phyloP scores from a whole-genome alignment of 768 basidiomycete species.

The Chlorophyllum brunneum region DNA sequence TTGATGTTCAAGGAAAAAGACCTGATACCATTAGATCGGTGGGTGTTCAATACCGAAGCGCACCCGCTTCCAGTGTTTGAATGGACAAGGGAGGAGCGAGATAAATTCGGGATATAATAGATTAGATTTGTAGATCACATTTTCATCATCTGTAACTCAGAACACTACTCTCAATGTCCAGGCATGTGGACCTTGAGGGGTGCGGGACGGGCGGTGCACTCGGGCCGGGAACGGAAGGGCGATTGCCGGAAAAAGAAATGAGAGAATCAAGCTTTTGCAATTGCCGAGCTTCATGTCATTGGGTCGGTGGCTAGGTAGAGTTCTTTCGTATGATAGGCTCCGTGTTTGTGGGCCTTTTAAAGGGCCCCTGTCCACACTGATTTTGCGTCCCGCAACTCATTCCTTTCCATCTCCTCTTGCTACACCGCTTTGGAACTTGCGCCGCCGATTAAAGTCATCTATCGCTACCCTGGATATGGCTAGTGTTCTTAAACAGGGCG shows the following conservation, averaged over 20 bases:
- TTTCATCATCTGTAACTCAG: too few relatives aligned
- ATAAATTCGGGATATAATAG: conserved; percentile 35
- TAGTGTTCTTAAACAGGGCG: conserved; percentile 47
- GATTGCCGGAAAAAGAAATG: conserved; percentile 3
- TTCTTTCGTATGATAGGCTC: conserved; percentile 10
- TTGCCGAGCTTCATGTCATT: conserved; percentile 10
- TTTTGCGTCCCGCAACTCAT: not conserved
- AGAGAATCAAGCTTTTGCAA: not conserved
- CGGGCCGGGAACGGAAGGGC: conserved; percentile 8
- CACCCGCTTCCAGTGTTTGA: conserved; percentile 73
- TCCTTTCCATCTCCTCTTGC: conserved; percentile 9
- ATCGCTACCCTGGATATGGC: conserved; percentile 21
- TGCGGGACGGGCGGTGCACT: not conserved
- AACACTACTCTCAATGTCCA: too few relatives aligned
- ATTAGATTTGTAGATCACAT: conserved; percentile 12
- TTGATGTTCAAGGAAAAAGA: conserved; percentile 66
- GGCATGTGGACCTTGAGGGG: not conserved
- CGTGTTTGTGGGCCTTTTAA: conserved; percentile 15
- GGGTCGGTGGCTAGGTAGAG: conserved; percentile 7
- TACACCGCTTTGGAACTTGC: not conserved
- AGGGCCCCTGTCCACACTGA: conserved; percentile 5
- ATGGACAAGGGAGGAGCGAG: conserved; percentile 54
- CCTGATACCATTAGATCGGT: conserved; percentile 48
- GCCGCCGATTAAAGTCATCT: not conserved
- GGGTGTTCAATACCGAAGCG: conserved; percentile 69